Evolutionary conservation across 441 rosid genomes (phyloP).

Genomic region (Brassica hybrid): DNA sequence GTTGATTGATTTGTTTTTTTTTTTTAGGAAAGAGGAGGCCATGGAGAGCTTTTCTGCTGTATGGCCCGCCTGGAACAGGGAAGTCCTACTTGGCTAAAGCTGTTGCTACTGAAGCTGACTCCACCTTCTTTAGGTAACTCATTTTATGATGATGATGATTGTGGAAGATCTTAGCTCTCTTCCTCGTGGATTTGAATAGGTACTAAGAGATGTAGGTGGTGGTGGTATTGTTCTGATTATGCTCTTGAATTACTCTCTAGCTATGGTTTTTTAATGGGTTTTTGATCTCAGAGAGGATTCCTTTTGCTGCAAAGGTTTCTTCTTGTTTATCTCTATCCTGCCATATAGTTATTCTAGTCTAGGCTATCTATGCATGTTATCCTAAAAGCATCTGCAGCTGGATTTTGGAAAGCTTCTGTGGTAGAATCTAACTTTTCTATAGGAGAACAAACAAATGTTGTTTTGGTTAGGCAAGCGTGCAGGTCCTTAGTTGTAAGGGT

Average conservation of each 20-base stretch:
- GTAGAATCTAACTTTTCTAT: constrained; percentile 9
- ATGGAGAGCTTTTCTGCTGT: constrained; percentile 95
- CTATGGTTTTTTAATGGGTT: not conserved
- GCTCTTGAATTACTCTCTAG: constrained; percentile 4
- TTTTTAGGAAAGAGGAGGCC: constrained; percentile 88
- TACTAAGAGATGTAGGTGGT: not conserved
- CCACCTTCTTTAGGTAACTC: constrained; percentile 90
- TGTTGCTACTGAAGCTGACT: constrained; percentile 99
- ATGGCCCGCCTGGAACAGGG: constrained; percentile 99
- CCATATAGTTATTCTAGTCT: not conserved
- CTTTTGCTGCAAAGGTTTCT: not conserved
- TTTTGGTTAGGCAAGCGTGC: not conserved
- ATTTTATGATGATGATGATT: not conserved
- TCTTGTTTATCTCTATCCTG: constrained; percentile 2
- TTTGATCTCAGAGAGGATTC: not conserved
- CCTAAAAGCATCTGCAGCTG: not conserved
- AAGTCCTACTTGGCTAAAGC: constrained; percentile 99
- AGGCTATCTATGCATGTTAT: not conserved
- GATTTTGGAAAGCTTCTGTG: not conserved
- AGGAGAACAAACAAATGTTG: not conserved
- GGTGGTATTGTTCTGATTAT: not conserved
- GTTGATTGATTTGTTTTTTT: constrained; percentile 5
- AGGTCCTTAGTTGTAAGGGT: not conserved
- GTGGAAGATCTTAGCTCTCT: not conserved
- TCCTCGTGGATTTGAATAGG: not conserved